phyloP scores from a whole-genome alignment of 805 yeast species.

The Saccharomyces eubayanus region DNA sequence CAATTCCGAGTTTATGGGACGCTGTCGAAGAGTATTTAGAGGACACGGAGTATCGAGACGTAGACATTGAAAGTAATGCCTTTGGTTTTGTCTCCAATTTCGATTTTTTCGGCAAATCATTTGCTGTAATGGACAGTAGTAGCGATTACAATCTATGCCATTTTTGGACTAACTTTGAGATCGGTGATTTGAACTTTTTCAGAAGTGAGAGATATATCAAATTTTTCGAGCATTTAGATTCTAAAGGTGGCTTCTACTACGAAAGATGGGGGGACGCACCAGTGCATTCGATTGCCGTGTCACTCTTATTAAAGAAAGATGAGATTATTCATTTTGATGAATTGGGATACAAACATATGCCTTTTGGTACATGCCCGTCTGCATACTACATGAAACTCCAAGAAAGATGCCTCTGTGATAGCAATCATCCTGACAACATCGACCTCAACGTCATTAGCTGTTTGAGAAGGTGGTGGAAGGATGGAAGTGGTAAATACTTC shows the following conservation, averaged over 20 bases:
- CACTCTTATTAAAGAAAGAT: slow-evolving; percentile 47
- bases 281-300: slow-evolving; percentile 65
- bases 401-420: slow-evolving; percentile 58
- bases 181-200: slow-evolving; percentile 64
- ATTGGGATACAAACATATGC: slow-evolving; percentile 70
- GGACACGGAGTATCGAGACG: slow-evolving; percentile 42
- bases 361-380: slow-evolving; percentile 57
- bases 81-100: slow-evolving; percentile 43
- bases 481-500: slow-evolving; percentile 40
- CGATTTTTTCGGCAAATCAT: slow-evolving; percentile 35
- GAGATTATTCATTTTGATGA: slow-evolving; percentile 75
- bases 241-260: slow-evolving; percentile 68
- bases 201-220: slow-evolving; percentile 53
- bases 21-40: slow-evolving; percentile 55
- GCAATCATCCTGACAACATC: slow-evolving; percentile 35
- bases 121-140: slow-evolving; percentile 39
- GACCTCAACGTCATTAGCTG: slow-evolving; percentile 50
- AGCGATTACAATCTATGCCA: slow-evolving; percentile 72
- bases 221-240: slow-evolving; percentile 57
- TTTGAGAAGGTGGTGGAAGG: slow-evolving; percentile 70
- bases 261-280: slow-evolving; percentile 98
- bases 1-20: slow-evolving; percentile 81
- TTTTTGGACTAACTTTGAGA: slow-evolving; percentile 83
- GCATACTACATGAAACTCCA: slow-evolving; percentile 40
- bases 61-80: slow-evolving; percentile 32